A percentile compares a stretch with the other conserved stretches of the same genome.
Conservation (phyloP, 768 basidiomycete genomes). For the Termitomyces sp. region DNA sequence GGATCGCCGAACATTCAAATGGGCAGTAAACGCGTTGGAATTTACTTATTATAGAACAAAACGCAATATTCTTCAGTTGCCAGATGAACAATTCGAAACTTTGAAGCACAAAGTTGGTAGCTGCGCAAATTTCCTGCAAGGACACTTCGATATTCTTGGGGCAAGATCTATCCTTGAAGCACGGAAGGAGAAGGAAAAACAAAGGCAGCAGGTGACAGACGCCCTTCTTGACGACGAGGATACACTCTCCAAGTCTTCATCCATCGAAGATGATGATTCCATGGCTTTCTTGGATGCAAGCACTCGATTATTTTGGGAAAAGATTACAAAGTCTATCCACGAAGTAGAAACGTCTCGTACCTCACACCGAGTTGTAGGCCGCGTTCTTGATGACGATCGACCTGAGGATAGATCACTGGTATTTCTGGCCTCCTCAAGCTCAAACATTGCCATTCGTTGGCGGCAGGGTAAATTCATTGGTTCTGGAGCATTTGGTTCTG, state of each 20-base stretch:
- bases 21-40: conserved; percentile 96
- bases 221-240: conserved; percentile 46
- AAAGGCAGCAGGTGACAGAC: conserved; percentile 54
- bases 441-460: conserved; percentile 95
- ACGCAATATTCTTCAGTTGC: conserved; percentile 86
- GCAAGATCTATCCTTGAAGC: conserved; percentile 88
- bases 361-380: conserved; percentile 74
- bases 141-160: conserved; percentile 97
- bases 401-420: conserved; percentile 91
- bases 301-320: conserved; percentile 76
- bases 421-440: conserved; percentile 92
- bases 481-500: conserved; percentile 98
- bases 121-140: conserved; percentile 95
- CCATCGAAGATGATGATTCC: conserved; percentile 36
- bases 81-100: conserved; percentile 85
- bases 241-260: conserved; percentile 35
- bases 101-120: conserved; percentile 88
- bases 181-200: conserved; percentile 83
- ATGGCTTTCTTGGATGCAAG: conserved; percentile 57
- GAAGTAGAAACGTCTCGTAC: conserved; percentile 66
- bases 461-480: conserved; percentile 98
- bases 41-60: conserved; percentile 87
- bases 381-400: conserved; percentile 91
- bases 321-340: conserved; percentile 53
- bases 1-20: conserved; percentile 94